Evolutionary conservation across 2,329 filamentous ascomycete genomes (phyloP), one percentile per base, ranked within the genome.

Genomic region (Camptophora hylomeconis): DNA sequence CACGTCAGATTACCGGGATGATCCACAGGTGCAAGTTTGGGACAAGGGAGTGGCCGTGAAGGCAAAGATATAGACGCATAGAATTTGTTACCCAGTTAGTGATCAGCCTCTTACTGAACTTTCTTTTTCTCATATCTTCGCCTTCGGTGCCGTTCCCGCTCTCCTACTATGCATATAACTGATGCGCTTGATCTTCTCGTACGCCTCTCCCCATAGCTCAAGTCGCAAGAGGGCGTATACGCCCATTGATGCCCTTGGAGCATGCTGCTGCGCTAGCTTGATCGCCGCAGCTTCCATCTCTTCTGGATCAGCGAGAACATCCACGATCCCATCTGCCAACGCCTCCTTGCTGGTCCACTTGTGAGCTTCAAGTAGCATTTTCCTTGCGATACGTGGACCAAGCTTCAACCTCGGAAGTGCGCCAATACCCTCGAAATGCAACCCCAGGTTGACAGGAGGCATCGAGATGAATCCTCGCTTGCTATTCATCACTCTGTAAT

Each of bases 361-460:
- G 32, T 70, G 61, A 11, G 65, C 67, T 42, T 70, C 65, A 3
- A 69, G 52, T 17, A 70, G 45, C 65, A 70, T 69, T 41, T 66
- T 67, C 4, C 64, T 49, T 9, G 65, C 64, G n/a, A 69, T 47
- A 24, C 59, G 53, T 7, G 65, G 62, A 0, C 47, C 53, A 3
- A 70, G 53, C 41, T 70, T 70, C 5, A 68, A 49, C 2, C 65
- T 54, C 2, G 63, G 63, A 5, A 70, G 51, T 3, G 56, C 50
- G 3, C 65, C 66, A 26, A 70, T 69, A 7, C 66, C 67, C 9
- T 62, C 61, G 35, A 70, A 70, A 38, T 69, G 63, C 16, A 70
- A 48, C 4, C 67, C 67, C 1, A 70, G 54, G 31, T 69, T 57
- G 1, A 70, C 62, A 0, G 67, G 65, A 0, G 66, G 67, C 60